phyloP scores from a whole-genome alignment of 192 early-diverging fungal genomes.

The Gamsiella multidivaricata region DNA sequence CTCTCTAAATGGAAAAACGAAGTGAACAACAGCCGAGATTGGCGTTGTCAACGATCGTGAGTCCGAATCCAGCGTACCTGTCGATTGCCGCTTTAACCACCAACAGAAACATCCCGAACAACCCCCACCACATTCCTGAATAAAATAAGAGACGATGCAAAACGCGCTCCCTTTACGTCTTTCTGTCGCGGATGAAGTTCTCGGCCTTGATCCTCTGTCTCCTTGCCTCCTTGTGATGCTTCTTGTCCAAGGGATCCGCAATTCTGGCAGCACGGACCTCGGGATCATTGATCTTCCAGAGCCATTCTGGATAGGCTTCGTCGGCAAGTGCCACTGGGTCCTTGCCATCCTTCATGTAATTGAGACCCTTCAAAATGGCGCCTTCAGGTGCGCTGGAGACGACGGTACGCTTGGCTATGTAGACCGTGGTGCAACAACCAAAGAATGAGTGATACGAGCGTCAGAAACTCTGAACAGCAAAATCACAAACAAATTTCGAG shows the following conservation, averaged over 20 bases:
- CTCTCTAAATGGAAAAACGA: background rate
- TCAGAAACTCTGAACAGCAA: no score
- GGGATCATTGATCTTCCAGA: conserved; percentile 86
- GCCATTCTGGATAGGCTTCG: conserved; percentile 90
- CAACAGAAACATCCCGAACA: background rate
- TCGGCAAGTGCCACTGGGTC: conserved; percentile 90
- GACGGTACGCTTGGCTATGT: conserved; percentile 52
- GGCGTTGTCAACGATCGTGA: background rate
- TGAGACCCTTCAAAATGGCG: conserved; percentile 86
- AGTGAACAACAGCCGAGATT: background rate
- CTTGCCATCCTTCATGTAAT: conserved; percentile 83
- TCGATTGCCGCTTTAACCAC: background rate
- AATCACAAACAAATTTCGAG: no score
- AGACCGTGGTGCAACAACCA: no score
- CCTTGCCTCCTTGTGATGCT: conserved; percentile 69
- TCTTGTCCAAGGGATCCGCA: conserved; percentile 62
- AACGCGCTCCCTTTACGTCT: conserved; percentile 60
- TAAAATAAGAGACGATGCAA: background rate
- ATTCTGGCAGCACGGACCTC: conserved; percentile 59
- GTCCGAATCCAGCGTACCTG: background rate
- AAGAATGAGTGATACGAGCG: background rate
- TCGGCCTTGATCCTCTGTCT: conserved; percentile 71
- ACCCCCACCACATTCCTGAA: background rate
- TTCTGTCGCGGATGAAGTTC: conserved; percentile 85
- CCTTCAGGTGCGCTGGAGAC: conserved; percentile 75